Evolutionary conservation across 2,329 filamentous ascomycete genomes (phyloP), one percentile per base, ranked within the genome.

Genomic region (Chaetomiaceae sp.): DNA sequence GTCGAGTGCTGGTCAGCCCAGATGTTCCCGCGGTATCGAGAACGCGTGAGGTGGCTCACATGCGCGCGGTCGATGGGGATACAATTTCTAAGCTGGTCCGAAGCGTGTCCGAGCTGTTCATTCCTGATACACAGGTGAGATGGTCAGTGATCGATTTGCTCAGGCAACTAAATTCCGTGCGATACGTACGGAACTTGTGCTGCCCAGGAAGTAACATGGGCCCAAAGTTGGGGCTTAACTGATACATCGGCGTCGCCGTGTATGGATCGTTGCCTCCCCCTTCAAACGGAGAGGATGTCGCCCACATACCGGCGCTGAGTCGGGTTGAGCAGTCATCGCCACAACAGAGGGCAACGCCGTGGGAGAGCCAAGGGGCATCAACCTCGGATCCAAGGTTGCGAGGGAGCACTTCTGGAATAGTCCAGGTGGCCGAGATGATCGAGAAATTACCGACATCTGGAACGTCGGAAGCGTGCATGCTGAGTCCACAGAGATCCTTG

Each of bases 311-410:
- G 12, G 48, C 48, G 6, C 9, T 14, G n/a, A 50, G 19, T 1
- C 39, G 39, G 14, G 24, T 32, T 6, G 43, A 47, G 43, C 48
- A 50, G 30, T 50, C 43, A 10, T 50, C 39, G 15, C 43, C 48
- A 15, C 43, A 47, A 19, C 48, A 50, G 24, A 50, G 39, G 3
- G 39, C n/a, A 1, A 47, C 39, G 8, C 39, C 35, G 9, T 26
- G n/a, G 0, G 14, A 22, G 22, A 43, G 12, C 6, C 30, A 34
- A 2, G 20, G 39, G 6, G n/a, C 7, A 15, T 32, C 9, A 5
- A 24, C 27, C 4, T 27, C 12, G 3, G 27, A n/a, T 11, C 12
- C 17, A 4, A 10, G 24, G 11, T 17, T 15, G 24, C 11, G 15
- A n/a, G n/a, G 12, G 27, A 6, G 22, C 8, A 43, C 29, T 9